Base-by-base conservation (phyloP, 1,139 yeast genomes). In the Taiozyma onychis region DNA sequence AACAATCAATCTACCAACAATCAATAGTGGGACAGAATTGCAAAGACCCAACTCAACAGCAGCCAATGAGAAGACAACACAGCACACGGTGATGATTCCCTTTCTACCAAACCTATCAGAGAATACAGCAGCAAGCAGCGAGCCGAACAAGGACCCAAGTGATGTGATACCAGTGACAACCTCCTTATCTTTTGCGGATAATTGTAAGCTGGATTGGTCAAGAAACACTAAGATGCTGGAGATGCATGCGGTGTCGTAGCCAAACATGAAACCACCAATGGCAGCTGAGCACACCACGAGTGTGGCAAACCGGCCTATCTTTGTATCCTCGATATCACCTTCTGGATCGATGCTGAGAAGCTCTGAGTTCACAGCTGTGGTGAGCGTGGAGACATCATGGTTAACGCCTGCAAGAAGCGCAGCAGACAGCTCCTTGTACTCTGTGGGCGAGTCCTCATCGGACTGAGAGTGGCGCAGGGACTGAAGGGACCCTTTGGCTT, bases 191-290 rank as follows among this genome's bases (percentile, higher is more conserved):
- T 57, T 57, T 27, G 66, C 60, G 0, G 66, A 57, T 14, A 70
- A 47, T 2, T 28, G 44, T 18, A 56, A 49, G 2, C 58, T 57
- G 1, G 67, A 62, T 6, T 68, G 65, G 21, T 66, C 69, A 14
- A 75, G 46, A 49, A 71, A 60, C 18, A 73, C 59, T 43, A 76
- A 57, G 16, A 72, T 72, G n/a, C 74, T 73, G 13, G 75, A 68
- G 14, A 72, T 70, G 22, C 73, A 68, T 3, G 75, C 76, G 2
- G 76, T 72, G 49, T 72, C 75, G 54, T 72, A 72, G 2, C 77
- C 77, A 57, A 72, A 72, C 51, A 71, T 60, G 37, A 72, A 58
- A 1, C 76, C 75, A 37, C 75, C 74, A 24, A 71, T 61, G 2
- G 64, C 62, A 5, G 64, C 54, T 16, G 61, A 53, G 21, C 53